Percentiles rank a stretch among this genome's conserved stretches.
Conservation (phyloP, 148 eudicot genomes). For the Rhododendron henanense region DNA sequence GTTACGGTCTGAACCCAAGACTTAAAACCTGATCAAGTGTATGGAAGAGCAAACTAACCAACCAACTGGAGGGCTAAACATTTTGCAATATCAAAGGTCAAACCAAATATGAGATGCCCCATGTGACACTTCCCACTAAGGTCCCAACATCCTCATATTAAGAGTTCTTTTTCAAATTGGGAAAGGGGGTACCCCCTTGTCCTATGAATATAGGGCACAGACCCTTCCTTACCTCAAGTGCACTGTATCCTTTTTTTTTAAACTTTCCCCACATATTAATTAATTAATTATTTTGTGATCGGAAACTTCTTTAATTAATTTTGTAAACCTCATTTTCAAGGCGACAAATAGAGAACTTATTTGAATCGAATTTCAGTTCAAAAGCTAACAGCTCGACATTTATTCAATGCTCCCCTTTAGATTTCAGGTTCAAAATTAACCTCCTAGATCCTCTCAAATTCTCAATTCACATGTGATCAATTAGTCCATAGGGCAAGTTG, state of each 20-base stretch:
- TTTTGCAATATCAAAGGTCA: background rate
- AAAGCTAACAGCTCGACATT: background rate
- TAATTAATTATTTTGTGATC: background rate
- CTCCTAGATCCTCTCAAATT: background rate
- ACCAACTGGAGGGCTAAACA: background rate
- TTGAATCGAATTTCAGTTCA: background rate
- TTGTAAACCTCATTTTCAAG: background rate
- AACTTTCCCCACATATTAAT: background rate
- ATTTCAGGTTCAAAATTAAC: background rate
- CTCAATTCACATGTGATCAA: background rate
- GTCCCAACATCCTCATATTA: conserved; percentile 7
- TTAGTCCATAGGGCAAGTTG: too few species aligned
- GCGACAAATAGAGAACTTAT: background rate
- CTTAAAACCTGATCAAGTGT: too few species aligned
- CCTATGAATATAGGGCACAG: conserved; percentile 5
- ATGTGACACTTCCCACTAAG: conserved; percentile 9
- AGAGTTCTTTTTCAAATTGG: conserved; percentile 4
- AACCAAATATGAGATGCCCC: conserved; percentile 8
- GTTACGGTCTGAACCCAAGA: too few species aligned
- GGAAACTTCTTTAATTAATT: background rate
- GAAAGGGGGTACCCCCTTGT: conserved; percentile 7
- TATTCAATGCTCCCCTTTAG: background rate
- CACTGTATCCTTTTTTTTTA: background rate
- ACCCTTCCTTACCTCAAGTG: background rate
- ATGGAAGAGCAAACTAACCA: background rate